phyloP scores from a whole-genome alignment of 139 green algal species.

The Micractinium sp. region DNA sequence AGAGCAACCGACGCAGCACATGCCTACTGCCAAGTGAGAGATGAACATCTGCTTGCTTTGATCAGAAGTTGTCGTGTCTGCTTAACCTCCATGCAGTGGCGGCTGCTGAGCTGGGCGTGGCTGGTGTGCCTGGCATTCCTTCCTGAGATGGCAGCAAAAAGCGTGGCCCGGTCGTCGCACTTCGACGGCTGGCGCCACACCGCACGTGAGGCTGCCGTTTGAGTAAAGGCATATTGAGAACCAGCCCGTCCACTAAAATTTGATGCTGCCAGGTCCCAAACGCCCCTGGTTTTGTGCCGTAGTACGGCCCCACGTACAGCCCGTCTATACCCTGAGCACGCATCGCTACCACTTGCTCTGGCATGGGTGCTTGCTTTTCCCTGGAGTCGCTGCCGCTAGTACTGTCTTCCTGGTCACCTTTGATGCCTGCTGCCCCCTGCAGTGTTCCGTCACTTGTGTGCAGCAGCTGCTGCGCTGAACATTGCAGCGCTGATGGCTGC shows the following conservation, averaged over 20 bases:
- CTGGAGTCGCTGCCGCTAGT: neutral
- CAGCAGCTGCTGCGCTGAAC: slow-evolving; percentile 60
- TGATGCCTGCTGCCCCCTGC: neutral
- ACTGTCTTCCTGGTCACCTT: neutral
- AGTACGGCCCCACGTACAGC: neutral
- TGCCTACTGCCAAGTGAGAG: neutral
- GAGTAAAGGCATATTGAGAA: neutral
- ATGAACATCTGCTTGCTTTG: no score
- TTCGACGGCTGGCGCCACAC: slow-evolving; percentile 5
- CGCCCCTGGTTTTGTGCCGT: neutral
- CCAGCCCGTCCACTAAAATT: no score
- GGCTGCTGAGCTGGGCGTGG: slow-evolving; percentile 84
- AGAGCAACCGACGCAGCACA: no score
- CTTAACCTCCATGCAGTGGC: slow-evolving; percentile 40
- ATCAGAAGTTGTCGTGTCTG: no score
- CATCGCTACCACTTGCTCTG: neutral
- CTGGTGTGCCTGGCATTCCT: slow-evolving; percentile 76
- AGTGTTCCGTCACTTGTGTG: slow-evolving; percentile 56
- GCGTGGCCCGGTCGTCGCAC: neutral
- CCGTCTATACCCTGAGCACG: neutral
- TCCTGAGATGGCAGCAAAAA: slow-evolving; percentile 72
- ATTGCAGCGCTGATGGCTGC: slow-evolving; percentile 80
- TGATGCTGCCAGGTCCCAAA: no score
- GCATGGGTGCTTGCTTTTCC: neutral
- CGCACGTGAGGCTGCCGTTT: neutral